Evolutionary conservation across 129 eudicot species (phyloP), one percentile per base, ranked within the genome.

Genomic region (Flaveria linearis): DNA sequence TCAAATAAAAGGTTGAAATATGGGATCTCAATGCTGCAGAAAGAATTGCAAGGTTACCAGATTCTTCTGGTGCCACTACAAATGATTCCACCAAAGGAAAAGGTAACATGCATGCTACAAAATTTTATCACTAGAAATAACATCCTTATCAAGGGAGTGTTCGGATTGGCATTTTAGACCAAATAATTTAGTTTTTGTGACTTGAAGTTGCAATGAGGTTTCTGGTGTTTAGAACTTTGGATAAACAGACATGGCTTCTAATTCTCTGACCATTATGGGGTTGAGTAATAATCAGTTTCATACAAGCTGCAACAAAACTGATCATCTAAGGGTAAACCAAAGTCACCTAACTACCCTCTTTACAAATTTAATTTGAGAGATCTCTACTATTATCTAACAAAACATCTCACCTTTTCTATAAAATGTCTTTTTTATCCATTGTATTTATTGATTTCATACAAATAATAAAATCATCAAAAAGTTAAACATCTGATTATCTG

Each of bases 1-100:
- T 76, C 46, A 56, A 69, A 66, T 75, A 26, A 58, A 82, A 89
- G 96, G 92, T 90, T 84, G 98, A 93, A 88, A 77, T 90, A 81
- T 93, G 98, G 95, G 97, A 93, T 87, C 87, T 90, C 25, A 82
- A 85, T 71, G 65, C 81, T 80, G 92, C 92, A 60, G 80, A 86
- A 84, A 88, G 82, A 83, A 76, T 87, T 17, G 80, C 85, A 50
- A 84, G 66, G 50, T 49, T 93, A 42, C 81, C 94, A 71, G 73
- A 79, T 20, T 55, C 77, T 53, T 77, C 87, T 46, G 77, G 52
- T 72, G 74, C 72, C 69, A 72, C 85, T 16, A 52, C 46, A 68
- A 76, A 81, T 84, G 78, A 73, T 63, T 82, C 87, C 55, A 46
- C 82, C 13, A 92, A 84, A 55, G 85, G 82, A 22, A 92, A 88